A percentile compares a stretch with the other conserved stretches of the same genome.
Evolutionary conservation across 2,329 filamentous ascomycete genomes (phyloP).

Genomic region (Penicillium glabrum): DNA sequence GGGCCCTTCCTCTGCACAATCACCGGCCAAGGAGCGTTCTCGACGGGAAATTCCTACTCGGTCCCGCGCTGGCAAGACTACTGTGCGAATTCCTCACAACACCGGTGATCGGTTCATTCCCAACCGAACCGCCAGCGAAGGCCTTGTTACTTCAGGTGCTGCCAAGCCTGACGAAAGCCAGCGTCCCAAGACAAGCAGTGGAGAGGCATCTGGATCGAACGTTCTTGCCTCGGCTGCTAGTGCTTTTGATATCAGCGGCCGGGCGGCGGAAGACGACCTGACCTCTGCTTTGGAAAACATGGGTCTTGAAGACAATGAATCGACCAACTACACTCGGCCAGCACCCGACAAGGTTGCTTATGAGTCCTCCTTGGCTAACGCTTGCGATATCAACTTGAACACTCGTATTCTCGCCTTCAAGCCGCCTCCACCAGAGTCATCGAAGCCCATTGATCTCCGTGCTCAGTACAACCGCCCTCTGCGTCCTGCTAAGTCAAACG

Average conservation of each 20-base stretch:
- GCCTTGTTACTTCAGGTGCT: slow-evolving; percentile 75
- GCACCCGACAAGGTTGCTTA: slow-evolving; percentile 88
- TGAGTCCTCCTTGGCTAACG: slow-evolving; percentile 84
- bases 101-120: slow-evolving; percentile 92
- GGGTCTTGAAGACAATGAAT: slow-evolving; percentile 72
- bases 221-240: slow-evolving; percentile 73
- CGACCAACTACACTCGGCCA: slow-evolving; percentile 67
- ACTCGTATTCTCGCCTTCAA: slow-evolving; percentile 98
- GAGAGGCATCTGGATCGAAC: slow-evolving; percentile 73
- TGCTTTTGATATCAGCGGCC: slow-evolving; percentile 63
- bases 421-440: slow-evolving; percentile 95
- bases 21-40: slow-evolving; percentile 60
- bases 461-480: slow-evolving; percentile 97
- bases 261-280: slow-evolving; percentile 68
- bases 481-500: slow-evolving; percentile 69
- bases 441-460: slow-evolving; percentile 94
- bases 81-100: slow-evolving; percentile 66
- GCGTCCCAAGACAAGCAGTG: slow-evolving; percentile 68
- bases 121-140: slow-evolving; percentile 86
- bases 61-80: slow-evolving; percentile 65
- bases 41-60: slow-evolving; percentile 55
- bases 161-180: slow-evolving; percentile 81
- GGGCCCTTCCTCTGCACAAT: slow-evolving; percentile 57
- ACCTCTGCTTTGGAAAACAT: slow-evolving; percentile 77
- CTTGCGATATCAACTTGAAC: slow-evolving; percentile 89